Conservation (phyloP, 768 basidiomycete genomes). For the Suillus clintonianus region DNA sequence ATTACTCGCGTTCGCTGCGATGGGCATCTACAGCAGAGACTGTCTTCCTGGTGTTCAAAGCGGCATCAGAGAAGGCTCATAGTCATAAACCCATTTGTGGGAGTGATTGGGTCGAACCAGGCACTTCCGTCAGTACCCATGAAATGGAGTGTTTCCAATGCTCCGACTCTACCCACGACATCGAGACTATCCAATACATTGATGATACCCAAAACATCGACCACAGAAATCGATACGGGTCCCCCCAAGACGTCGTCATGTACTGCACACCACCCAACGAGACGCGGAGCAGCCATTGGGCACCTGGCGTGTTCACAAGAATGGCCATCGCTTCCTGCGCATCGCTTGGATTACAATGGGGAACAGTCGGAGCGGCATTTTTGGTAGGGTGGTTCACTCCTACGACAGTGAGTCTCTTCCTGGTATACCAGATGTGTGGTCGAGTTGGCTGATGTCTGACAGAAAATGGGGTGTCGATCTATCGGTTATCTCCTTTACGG, state of each 20-base stretch:
- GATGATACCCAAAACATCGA: not conserved
- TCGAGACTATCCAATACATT: not conserved
- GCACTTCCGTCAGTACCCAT: too few species aligned
- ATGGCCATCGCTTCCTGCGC: constrained; percentile 20
- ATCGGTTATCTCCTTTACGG: constrained; percentile 22
- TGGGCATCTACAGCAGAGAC: constrained; percentile 3
- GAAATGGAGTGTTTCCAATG: too few species aligned
- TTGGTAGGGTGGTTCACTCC: constrained; percentile 26
- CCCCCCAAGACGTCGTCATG: not conserved
- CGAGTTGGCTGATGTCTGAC: not conserved
- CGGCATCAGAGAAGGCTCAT: not conserved
- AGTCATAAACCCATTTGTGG: not conserved
- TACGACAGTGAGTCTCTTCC: constrained; percentile 11
- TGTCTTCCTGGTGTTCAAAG: not conserved
- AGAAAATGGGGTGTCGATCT: constrained; percentile 23
- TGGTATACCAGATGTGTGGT: not conserved
- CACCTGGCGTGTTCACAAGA: constrained; percentile 15
- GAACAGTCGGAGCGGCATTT: constrained; percentile 23
- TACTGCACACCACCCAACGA: constrained; percentile 9
- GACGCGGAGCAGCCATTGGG: constrained; percentile 15
- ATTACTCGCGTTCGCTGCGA: constrained; percentile 6
- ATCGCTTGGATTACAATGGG: constrained; percentile 27
- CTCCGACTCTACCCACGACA: not conserved
- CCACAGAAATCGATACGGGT: constrained; percentile 1
- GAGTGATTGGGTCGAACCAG: not conserved